phyloP scores from a whole-genome alignment of 148 eudicot genomes.

The Amaranthus hypochondriacus region DNA sequence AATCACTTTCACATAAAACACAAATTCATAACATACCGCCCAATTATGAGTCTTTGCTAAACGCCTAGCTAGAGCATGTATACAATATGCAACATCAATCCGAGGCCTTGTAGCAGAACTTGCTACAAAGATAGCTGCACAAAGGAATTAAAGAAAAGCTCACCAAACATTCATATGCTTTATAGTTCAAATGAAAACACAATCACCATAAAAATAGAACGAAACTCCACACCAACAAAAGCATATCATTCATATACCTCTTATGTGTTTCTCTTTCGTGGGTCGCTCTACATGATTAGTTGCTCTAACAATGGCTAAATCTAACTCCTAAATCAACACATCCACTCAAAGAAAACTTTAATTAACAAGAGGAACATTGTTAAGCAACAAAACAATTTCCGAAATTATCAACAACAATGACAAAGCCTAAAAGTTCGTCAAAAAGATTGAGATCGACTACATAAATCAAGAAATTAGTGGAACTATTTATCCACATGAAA shows the following conservation, averaged over 20 bases:
- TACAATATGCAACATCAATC: slow-evolving; percentile 95
- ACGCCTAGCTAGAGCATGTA: slow-evolving; percentile 87
- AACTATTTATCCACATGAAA: too few species aligned
- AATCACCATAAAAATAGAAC: not conserved
- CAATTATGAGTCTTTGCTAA: slow-evolving; percentile 86
- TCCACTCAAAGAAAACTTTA: not conserved
- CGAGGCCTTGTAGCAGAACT: slow-evolving; percentile 86
- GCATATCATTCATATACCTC: slow-evolving; percentile 42
- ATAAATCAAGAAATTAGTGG: too few species aligned
- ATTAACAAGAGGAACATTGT: not conserved
- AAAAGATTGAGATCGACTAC: too few species aligned
- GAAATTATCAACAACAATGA: not conserved
- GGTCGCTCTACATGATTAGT: slow-evolving; percentile 96
- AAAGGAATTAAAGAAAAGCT: slow-evolving; percentile 9
- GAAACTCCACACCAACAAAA: not conserved
- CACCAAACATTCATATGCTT: slow-evolving; percentile 12
- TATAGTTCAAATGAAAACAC: not conserved
- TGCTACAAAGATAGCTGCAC: slow-evolving; percentile 80
- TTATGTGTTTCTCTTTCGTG: slow-evolving; percentile 79
- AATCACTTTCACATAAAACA: not conserved
- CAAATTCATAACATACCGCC: slow-evolving; percentile 59
- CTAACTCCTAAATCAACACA: slow-evolving; percentile 55
- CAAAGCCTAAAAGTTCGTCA: too few species aligned
- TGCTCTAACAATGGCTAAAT: slow-evolving; percentile 81
- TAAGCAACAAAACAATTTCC: slow-evolving; percentile 1